Evolutionary conservation across 2,329 filamentous ascomycete species (phyloP).

Genomic region (Microcera coccophila): DNA sequence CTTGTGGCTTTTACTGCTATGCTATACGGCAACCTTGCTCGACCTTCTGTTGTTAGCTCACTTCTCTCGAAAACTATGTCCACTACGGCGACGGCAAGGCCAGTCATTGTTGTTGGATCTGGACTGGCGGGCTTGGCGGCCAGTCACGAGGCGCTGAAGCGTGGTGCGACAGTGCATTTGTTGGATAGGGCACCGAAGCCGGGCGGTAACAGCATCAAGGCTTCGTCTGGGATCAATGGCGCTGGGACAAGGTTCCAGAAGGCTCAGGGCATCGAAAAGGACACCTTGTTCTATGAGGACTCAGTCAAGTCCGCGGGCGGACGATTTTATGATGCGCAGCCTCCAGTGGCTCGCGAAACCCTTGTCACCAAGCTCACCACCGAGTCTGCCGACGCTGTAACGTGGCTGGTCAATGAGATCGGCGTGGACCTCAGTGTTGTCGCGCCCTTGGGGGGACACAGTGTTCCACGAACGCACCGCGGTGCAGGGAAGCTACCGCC

Average conservation of each 20-base stretch:
- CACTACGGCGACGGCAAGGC: slow-evolving; percentile 15
- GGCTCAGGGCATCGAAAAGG: slow-evolving; percentile 30
- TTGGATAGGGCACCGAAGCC: slow-evolving; percentile 58
- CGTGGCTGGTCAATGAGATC: slow-evolving; percentile 55
- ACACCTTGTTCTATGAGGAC: slow-evolving; percentile 50
- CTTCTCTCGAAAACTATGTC: slow-evolving; percentile 26
- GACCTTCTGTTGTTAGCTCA: slow-evolving; percentile 16
- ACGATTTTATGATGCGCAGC: slow-evolving; percentile 28
- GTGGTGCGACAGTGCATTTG: slow-evolving; percentile 51
- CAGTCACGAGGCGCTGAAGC: slow-evolving; percentile 51
- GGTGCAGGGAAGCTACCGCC: slow-evolving; percentile 54
- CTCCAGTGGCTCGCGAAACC: slow-evolving; percentile 34
- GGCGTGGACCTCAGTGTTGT: slow-evolving; percentile 57
- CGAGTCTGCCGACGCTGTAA: slow-evolving; percentile 46
- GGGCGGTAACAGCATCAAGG: slow-evolving; percentile 64
- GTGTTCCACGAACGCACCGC: slow-evolving; percentile 44
- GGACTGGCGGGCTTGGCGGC: slow-evolving; percentile 61
- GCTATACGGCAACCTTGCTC: slow-evolving; percentile 25
- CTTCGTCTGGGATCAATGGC: slow-evolving; percentile 63
- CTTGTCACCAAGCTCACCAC: slow-evolving; percentile 48
- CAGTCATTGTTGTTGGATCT: slow-evolving; percentile 60
- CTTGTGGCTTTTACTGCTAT: slow-evolving; percentile 28
- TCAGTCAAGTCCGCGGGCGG: slow-evolving; percentile 54
- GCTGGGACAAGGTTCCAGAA: slow-evolving; percentile 56
- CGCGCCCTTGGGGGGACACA: slow-evolving; percentile 58